Evolutionary conservation across 192 early-diverging fungal genomes (phyloP).

Genomic region (Umbelopsis sp.): DNA sequence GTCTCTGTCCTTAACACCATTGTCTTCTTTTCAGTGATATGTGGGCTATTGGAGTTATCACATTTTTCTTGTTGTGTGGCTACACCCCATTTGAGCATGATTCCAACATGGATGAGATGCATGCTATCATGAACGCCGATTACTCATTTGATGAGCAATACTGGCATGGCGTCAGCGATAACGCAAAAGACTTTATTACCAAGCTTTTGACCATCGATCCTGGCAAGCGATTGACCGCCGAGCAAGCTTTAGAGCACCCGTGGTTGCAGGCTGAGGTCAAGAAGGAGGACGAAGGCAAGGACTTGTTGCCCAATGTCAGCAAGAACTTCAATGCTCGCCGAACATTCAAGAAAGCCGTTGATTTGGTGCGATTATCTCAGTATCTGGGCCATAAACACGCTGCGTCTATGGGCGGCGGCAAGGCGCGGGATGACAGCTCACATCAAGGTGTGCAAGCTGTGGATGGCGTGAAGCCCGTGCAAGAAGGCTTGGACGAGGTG

Average conservation of each 20-base stretch:
- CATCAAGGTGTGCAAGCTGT: conserved; percentile 10
- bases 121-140: conserved; percentile 60
- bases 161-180: conserved; percentile 62
- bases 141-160: conserved; percentile 68
- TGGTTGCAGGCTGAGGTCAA: conserved; percentile 58
- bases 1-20: background rate
- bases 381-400: conserved; percentile 36
- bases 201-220: conserved; percentile 71
- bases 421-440: background rate
- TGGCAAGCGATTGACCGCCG: conserved; percentile 70
- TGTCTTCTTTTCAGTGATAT: conserved; percentile 52
- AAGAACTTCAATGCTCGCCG: conserved; percentile 69
- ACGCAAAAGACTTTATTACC: conserved; percentile 73
- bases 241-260: conserved; percentile 73
- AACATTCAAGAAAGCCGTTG: conserved; percentile 67
- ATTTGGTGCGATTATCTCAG: conserved; percentile 46
- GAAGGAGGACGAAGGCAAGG: conserved; percentile 29
- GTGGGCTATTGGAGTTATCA: conserved; percentile 82
- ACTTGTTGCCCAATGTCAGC: conserved; percentile 62
- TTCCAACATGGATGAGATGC: conserved; percentile 53
- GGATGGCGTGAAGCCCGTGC: conserved; percentile 32
- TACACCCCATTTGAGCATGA: conserved; percentile 72
- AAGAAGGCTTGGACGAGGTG: conserved; percentile 36
- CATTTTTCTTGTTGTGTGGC: conserved; percentile 76
- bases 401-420: conserved; percentile 18